Evolutionary conservation across 31 red algal species (phyloP).

Genomic region (Odonthalia washingtoniensis): DNA sequence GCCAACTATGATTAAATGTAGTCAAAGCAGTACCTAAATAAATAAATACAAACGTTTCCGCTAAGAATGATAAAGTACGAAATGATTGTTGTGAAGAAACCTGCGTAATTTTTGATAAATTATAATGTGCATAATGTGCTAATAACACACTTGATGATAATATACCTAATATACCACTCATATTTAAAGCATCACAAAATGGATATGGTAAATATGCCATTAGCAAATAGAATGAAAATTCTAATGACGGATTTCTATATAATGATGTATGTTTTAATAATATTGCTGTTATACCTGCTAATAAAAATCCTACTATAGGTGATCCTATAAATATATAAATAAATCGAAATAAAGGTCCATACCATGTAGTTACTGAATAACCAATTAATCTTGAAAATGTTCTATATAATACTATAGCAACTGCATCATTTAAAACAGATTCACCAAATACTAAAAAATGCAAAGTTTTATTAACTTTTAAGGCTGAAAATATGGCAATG

Average conservation of each 20-base stretch:
- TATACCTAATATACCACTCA: constrained; percentile 94
- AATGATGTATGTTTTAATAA: constrained; percentile 86
- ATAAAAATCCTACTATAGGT: constrained; percentile 69
- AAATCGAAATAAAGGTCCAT: constrained; percentile 73
- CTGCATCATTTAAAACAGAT: constrained; percentile 97
- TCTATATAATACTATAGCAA: constrained; percentile 93
- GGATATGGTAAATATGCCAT: constrained; percentile 96
- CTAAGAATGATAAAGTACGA: constrained; percentile 80
- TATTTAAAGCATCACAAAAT: constrained; percentile 87
- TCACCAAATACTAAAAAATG: constrained; percentile 98
- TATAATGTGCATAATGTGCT: constrained; percentile 92
- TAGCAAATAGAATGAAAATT: constrained; percentile 87
- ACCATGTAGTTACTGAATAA: constrained; percentile 59
- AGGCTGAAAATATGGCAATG: constrained; percentile 93
- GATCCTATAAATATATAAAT: constrained; percentile 92
- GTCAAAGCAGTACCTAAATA: constrained; percentile 94
- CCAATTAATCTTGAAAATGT: constrained; percentile 84
- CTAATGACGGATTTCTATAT: constrained; percentile 82
- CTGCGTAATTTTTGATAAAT: constrained; percentile 86
- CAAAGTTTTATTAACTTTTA: constrained; percentile 92
- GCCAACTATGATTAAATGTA: constrained; percentile 85
- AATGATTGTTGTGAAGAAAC: constrained; percentile 90
- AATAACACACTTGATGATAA: constrained; percentile 79
- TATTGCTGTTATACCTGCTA: constrained; percentile 61
- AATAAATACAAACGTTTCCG: constrained; percentile 97